Conservation (phyloP, 2,329 filamentous ascomycete species). For the Ophiostoma tasmaniense region DNA sequence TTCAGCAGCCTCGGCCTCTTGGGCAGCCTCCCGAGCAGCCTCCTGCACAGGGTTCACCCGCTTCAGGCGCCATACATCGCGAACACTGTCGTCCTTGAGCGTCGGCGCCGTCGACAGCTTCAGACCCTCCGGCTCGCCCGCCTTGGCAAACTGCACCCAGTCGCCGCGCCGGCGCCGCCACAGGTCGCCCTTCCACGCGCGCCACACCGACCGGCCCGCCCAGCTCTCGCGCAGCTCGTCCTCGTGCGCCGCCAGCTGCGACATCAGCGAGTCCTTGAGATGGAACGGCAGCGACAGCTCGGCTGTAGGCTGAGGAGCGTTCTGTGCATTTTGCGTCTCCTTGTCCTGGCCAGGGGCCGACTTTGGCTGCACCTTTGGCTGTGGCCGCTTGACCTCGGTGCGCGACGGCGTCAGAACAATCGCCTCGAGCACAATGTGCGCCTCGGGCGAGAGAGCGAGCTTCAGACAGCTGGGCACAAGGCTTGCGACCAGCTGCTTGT, state of each 20-base stretch:
- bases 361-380: not conserved
- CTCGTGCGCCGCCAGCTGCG: slow-evolving; percentile 40
- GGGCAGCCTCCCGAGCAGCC: not conserved
- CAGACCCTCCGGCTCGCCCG: slow-evolving; percentile 34
- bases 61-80: not conserved
- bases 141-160: slow-evolving; percentile 51
- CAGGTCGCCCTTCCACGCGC: slow-evolving; percentile 49
- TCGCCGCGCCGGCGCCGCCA: slow-evolving; percentile 46
- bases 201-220: slow-evolving; percentile 49
- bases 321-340: not conserved
- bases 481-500: slow-evolving; percentile 45
- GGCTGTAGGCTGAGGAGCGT: slow-evolving; percentile 18
- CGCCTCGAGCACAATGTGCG: slow-evolving; percentile 43
- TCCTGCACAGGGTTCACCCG: slow-evolving; percentile 3
- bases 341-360: not conserved
- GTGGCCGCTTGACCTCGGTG: slow-evolving; percentile 5
- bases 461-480: slow-evolving; percentile 38
- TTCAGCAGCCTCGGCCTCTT: not conserved
- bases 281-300: slow-evolving; percentile 41
- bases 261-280: slow-evolving; percentile 48
- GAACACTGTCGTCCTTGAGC: slow-evolving; percentile 16
- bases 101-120: slow-evolving; percentile 30
- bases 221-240: slow-evolving; percentile 43
- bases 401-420: slow-evolving; percentile 43
- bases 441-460: slow-evolving; percentile 42